Evolutionary conservation across 495 filamentous ascomycete species (phyloP).

Genomic region (Aspergillus nanangensis): DNA sequence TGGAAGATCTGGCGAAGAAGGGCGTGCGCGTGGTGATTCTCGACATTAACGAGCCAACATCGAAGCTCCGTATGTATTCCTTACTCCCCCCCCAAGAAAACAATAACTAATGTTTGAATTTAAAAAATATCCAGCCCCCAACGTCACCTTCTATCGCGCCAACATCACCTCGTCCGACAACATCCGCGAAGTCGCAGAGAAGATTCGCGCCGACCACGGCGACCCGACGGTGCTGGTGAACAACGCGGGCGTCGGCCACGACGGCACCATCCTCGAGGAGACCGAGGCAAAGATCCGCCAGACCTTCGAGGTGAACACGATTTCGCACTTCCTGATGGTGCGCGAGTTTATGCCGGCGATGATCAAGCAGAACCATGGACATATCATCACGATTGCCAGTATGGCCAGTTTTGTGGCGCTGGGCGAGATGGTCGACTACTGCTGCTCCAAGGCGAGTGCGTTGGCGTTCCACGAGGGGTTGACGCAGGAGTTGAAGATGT

Average conservation of each 20-base stretch:
- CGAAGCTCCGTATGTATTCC: constrained; percentile 20
- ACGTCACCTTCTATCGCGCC: constrained; percentile 43
- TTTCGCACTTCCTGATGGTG: constrained; percentile 53
- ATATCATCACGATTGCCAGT: constrained; percentile 53
- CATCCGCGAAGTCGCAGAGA: constrained; percentile 38
- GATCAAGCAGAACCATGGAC: constrained; percentile 56
- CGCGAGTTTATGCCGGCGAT: constrained; percentile 60
- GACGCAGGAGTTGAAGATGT: constrained; percentile 37
- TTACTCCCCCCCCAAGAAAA: background rate
- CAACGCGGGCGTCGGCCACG: constrained; percentile 53
- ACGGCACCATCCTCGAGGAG: constrained; percentile 43
- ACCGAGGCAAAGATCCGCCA: constrained; percentile 40
- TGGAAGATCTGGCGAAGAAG: constrained; percentile 38
- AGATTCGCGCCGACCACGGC: constrained; percentile 43
- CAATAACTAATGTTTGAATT: no score
- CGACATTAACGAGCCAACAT: constrained; percentile 40
- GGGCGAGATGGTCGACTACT: constrained; percentile 50
- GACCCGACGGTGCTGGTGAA: constrained; percentile 55
- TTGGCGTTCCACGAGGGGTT: constrained; percentile 51
- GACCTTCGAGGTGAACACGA: constrained; percentile 56
- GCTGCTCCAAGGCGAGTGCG: constrained; percentile 52
- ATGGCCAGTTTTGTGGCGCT: constrained; percentile 50
- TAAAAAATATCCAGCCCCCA: no score
- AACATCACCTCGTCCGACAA: constrained; percentile 48
- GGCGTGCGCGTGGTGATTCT: constrained; percentile 49